Conservation (phyloP, 1,284 basidiomycete genomes). For the Pseudozyma sp. region DNA sequence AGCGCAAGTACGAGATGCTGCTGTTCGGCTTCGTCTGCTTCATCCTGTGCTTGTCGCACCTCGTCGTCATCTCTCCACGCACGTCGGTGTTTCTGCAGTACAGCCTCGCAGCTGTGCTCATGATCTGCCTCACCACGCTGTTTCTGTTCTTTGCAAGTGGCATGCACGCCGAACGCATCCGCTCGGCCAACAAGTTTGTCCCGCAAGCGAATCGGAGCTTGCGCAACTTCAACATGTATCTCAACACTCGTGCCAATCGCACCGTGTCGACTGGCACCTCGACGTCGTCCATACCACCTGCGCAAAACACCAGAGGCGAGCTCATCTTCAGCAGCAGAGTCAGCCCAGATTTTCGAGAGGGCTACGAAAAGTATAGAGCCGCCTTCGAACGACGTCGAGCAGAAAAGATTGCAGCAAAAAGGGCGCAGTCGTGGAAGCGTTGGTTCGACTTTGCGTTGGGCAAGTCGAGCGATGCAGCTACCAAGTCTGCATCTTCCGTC, state of each 20-base stretch:
- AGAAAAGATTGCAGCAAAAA: slow-evolving; percentile 71
- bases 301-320: slow-evolving; percentile 90
- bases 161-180: slow-evolving; percentile 95
- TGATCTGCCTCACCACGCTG: slow-evolving; percentile 76
- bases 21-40: slow-evolving; percentile 71
- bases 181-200: slow-evolving; percentile 96
- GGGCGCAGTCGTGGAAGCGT: slow-evolving; percentile 43
- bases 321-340: slow-evolving; percentile 94
- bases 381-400: slow-evolving; percentile 87
- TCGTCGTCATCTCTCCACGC: slow-evolving; percentile 74
- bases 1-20: slow-evolving; percentile 80
- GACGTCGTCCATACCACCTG: slow-evolving; percentile 82
- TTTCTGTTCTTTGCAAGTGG: slow-evolving; percentile 96
- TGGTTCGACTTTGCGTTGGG: slow-evolving; percentile 40
- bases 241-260: slow-evolving; percentile 81
- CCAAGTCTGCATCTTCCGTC: slow-evolving; percentile 1
- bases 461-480: neutral
- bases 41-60: slow-evolving; percentile 79
- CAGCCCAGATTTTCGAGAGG: slow-evolving; percentile 82
- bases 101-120: slow-evolving; percentile 53
- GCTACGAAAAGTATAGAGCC: slow-evolving; percentile 90
- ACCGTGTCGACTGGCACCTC: slow-evolving; percentile 64
- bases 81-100: slow-evolving; percentile 54
- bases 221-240: slow-evolving; percentile 93
- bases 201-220: slow-evolving; percentile 93